Base-by-base conservation (phyloP, 768 basidiomycete genomes). In the Infundibulicybe gibba region DNA sequence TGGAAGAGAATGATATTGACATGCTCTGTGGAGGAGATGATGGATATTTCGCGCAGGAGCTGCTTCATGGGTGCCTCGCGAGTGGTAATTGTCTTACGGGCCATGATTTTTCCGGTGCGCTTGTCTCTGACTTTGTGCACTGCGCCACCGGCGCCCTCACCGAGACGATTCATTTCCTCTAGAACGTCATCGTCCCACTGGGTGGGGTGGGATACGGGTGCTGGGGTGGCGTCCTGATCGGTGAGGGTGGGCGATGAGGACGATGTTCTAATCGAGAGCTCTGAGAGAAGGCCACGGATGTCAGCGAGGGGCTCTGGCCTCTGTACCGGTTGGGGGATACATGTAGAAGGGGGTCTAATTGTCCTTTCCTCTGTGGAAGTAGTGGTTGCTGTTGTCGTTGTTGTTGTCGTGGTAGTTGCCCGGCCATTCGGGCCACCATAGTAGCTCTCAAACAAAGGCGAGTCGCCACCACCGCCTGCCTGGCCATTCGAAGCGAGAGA, bases 71-170 rank as follows among this genome's bases (percentile, higher is more conserved):
- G 94, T 40, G 92, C 95, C 57, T 90, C 88, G 47, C 83, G 83
- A 9, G 90, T 91, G 25, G 90, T 90, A 61, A 95, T 93, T 8
- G 91, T 89, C 74, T 99, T 99, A 59, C 94, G 83, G 4, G 97
- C 97, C 81, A 97, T 85, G 56, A 94, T 77, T 62, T 74, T 71
- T 31, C 81, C 81, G 1, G 83, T 90, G 45, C 86, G 84, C 59
- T 76, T 85, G 64, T 97, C 91, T 62, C 74, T 81, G 40, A 97
- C 94, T 67, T 92, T 94, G 64, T 95, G 85, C 10, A 99, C 97
- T 6, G 93, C 94, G 40, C 97, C 97, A 40, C 94, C 94, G 46
- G 94, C 92, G 35, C 97, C 97, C 60, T 97, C 94, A 15, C 97
- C 97, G 2, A 99, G 72, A 45, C 90, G 80, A 12, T 70, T 64